Base-by-base conservation (phyloP, 768 basidiomycete species). In the Amyloporia xantha region DNA sequence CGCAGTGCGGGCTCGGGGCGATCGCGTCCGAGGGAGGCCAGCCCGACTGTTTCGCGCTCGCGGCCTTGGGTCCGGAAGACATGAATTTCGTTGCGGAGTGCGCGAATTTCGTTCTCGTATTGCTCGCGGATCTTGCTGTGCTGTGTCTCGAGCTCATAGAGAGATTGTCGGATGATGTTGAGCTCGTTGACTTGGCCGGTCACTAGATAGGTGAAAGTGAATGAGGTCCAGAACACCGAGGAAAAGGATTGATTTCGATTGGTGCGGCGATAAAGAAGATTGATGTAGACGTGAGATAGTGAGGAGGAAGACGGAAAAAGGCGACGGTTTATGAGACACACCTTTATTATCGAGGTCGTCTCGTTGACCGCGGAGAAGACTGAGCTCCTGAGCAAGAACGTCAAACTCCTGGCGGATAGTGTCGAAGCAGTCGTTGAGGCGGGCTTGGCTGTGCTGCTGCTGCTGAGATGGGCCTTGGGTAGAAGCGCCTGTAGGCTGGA, bases 291-390 rank as follows among this genome's bases (percentile, higher is more conserved):
- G 15, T 35, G 46, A 44, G n/a, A 30, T 42, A 28, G 47, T 5
- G 21, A 39, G 47, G 30, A 24, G n/a, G 52, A 7, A 20, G 19
- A 7, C 19, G 7, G 38, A 10, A 20, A 39, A 17, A 13, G 17
- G 38, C 38, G 20, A 15, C 41, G 20, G 40, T 25, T 39, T 19
- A 19, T 17, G 28, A 20, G 19, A 73, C 83, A 49, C 54, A 94
- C 95, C 79, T 76, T 92, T 93, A 5, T 72, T 73, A 68, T 97
- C 94, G 62, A 83, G 88, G 49, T 97, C 95, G 56, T 96, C 93
- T 43, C 89, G 73, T 68, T 95, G 89, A 25, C 70, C 74, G 48
- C 90, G 78, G 57, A 86, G 72, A 9, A 76, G 60, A n/a, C 67
- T 71, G 43, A 87, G 68, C 61, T 96, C 92, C 41, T 73, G 69